Conservation (phyloP, 192 early-diverging fungal species). For the Funneliformis geosporum region DNA sequence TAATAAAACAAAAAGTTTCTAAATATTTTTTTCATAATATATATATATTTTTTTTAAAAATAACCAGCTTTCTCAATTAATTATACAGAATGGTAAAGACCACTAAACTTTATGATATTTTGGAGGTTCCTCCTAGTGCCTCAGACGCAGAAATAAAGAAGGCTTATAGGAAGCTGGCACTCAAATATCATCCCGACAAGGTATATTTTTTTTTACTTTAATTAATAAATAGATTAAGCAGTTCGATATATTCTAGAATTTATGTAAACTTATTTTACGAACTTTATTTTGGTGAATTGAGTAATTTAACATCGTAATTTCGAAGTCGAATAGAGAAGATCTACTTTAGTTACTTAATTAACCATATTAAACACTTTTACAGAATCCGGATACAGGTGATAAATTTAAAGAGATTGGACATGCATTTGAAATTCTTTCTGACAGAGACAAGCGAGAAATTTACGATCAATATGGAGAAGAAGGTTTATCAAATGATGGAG, state of each 20-base stretch:
- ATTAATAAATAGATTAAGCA: no score
- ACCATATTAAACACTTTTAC: background rate
- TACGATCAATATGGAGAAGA: conserved; percentile 97
- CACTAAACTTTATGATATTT: conserved; percentile 88
- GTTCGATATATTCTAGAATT: no score
- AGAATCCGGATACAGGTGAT: conserved; percentile 88
- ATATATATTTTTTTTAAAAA: no score
- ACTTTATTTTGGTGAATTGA: no score
- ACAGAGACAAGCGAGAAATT: conserved; percentile 83
- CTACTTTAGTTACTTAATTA: conserved; percentile 5
- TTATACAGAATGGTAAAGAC: conserved; percentile 55
- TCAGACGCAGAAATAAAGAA: conserved; percentile 90
- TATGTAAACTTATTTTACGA: no score
- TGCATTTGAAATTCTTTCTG: conserved; percentile 95
- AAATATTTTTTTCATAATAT: no score
- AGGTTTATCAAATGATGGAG: conserved; percentile 78
- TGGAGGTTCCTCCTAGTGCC: conserved; percentile 74
- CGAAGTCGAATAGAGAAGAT: no score
- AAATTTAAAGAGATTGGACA: conserved; percentile 99
- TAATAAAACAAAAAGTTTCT: no score
- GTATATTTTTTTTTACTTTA: no score
- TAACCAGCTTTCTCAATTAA: no score
- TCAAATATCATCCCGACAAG: conserved; percentile 88
- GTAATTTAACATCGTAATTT: no score
- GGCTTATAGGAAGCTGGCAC: conserved; percentile 92